Conservation (phyloP, 202 grass and related monocot genomes). For the Zoysia matrella region DNA sequence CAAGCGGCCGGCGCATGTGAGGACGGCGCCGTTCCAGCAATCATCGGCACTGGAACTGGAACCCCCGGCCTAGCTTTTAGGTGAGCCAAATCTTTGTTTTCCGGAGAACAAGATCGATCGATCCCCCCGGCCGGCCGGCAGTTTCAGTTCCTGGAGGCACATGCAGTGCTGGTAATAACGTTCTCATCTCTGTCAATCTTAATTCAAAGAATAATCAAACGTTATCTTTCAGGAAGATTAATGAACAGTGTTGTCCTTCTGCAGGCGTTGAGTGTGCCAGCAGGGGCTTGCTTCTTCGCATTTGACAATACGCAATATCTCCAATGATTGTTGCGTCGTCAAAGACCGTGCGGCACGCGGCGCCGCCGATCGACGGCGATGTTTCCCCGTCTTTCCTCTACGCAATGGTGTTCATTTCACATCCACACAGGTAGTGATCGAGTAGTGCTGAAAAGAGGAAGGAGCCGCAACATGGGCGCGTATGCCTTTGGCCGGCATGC, state of each 20-base stretch:
- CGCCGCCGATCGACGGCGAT: not conserved
- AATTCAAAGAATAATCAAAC: too few species aligned
- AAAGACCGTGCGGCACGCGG: not conserved
- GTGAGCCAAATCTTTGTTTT: slow-evolving; percentile 52
- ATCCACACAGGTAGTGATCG: not conserved
- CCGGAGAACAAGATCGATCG: slow-evolving; percentile 24
- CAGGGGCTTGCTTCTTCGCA: not conserved
- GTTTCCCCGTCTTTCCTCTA: not conserved
- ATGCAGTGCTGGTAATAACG: not conserved
- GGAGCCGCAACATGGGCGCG: slow-evolving; percentile 44
- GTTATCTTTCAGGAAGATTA: not conserved
- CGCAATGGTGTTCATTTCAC: not conserved
- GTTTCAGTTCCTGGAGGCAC: not conserved
- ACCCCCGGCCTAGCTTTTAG: slow-evolving; percentile 36
- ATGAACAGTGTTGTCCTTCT: not conserved
- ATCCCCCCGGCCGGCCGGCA: too few species aligned
- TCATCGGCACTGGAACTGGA: not conserved
- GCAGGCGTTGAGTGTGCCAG: too few species aligned
- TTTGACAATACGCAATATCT: not conserved
- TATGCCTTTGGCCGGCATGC: slow-evolving; percentile 44
- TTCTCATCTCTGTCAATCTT: not conserved
- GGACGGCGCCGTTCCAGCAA: slow-evolving; percentile 37
- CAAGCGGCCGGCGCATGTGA: too few species aligned
- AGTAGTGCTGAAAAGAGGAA: not conserved
- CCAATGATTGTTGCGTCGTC: slow-evolving; percentile 16